A percentile compares a stretch with the other conserved stretches of the same genome.
Conservation (phyloP, 768 basidiomycete genomes). For the Boletus tylopilopsis region DNA sequence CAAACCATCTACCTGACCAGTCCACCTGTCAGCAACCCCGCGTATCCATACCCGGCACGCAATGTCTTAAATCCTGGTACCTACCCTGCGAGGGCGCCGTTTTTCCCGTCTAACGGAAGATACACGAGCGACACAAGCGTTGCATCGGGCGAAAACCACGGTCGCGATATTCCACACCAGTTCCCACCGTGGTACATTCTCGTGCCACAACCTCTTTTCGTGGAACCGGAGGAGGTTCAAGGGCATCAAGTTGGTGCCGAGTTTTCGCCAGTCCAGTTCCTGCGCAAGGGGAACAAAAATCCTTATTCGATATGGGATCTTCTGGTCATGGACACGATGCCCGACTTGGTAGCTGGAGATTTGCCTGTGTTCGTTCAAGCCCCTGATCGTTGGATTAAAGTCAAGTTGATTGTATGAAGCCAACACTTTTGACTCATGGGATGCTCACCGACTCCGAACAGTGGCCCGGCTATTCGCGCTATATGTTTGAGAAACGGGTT, state of each 20-base stretch:
- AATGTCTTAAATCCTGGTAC: conserved; percentile 26
- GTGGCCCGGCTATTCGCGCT: conserved; percentile 49
- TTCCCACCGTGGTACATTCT: conserved; percentile 6
- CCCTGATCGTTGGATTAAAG: conserved; percentile 30
- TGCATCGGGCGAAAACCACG: not conserved
- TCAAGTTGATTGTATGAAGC: conserved; percentile 33
- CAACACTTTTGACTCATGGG: not conserved
- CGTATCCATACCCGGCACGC: conserved; percentile 30
- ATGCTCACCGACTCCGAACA: conserved; percentile 15
- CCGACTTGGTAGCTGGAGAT: conserved; percentile 21
- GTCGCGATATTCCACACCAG: not conserved
- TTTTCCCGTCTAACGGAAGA: conserved; percentile 8
- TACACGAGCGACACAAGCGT: not conserved
- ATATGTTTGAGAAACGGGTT: conserved; percentile 37
- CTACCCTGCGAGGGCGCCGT: conserved; percentile 9
- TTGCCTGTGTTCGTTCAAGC: conserved; percentile 18
- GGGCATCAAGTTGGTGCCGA: conserved; percentile 14
- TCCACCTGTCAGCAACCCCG: conserved; percentile 16
- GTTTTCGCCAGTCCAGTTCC: conserved; percentile 31
- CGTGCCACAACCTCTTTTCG: conserved; percentile 20
- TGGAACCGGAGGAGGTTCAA: conserved; percentile 11
- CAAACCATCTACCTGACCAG: conserved; percentile 15
- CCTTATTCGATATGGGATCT: conserved; percentile 27
- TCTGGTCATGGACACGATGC: conserved; percentile 21
- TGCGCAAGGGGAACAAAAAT: conserved; percentile 19